phyloP scores from a whole-genome alignment of 495 filamentous ascomycete genomes.

The Astrothelium macrocarpum region DNA sequence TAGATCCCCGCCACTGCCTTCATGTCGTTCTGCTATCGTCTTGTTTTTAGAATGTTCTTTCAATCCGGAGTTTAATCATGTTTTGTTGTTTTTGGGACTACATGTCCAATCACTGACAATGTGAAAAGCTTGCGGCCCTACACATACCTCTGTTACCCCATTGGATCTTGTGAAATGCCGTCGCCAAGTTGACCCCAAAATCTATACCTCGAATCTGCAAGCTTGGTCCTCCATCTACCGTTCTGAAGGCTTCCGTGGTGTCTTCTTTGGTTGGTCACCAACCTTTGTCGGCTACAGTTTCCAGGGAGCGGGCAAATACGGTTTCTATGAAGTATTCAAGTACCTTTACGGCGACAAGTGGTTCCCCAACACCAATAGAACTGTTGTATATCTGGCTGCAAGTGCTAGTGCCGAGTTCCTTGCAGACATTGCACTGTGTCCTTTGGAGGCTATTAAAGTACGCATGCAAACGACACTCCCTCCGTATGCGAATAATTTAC shows the following conservation, averaged over 20 bases:
- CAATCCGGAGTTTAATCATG: background rate
- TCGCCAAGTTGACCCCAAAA: conserved; percentile 60
- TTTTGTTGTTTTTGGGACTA: background rate
- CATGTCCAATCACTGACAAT: conserved; percentile 6
- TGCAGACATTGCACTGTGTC: conserved; percentile 58
- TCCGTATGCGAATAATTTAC: conserved; percentile 50
- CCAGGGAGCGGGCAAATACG: conserved; percentile 71
- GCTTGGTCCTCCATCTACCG: conserved; percentile 58
- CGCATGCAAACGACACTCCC: conserved; percentile 64
- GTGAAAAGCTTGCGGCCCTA: conserved; percentile 49
- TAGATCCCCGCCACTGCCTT: conserved; percentile 1
- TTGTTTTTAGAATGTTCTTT: too few species aligned
- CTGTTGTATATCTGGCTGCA: conserved; percentile 54
- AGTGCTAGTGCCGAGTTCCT: conserved; percentile 59
- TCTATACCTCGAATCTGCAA: conserved; percentile 57
- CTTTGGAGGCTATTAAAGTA: conserved; percentile 62
- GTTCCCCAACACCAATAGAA: conserved; percentile 53
- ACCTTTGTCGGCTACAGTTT: conserved; percentile 62
- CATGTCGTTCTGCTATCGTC: too few species aligned
- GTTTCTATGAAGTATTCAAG: conserved; percentile 69
- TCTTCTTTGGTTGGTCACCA: conserved; percentile 65
- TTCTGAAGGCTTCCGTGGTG: conserved; percentile 56
- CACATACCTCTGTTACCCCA: conserved; percentile 51
- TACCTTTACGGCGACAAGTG: conserved; percentile 56
- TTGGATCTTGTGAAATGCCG: conserved; percentile 57